A percentile compares a stretch with the other conserved stretches of the same genome.
phyloP scores from a whole-genome alignment of 2,329 filamentous ascomycete genomes.

The Aspergillus proliferans region DNA sequence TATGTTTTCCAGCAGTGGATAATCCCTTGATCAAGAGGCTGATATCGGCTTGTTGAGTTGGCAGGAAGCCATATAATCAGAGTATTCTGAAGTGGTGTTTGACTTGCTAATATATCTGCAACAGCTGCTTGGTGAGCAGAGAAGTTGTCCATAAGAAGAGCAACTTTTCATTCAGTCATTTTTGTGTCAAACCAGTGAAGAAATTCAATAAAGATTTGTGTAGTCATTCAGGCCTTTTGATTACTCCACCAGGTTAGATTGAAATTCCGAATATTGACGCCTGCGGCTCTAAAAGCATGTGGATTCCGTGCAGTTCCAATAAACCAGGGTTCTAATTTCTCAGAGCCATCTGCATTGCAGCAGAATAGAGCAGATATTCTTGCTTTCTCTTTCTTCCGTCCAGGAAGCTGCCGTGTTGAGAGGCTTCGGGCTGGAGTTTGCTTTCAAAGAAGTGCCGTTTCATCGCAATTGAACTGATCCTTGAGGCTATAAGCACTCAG shows the following conservation, averaged over 20 bases:
- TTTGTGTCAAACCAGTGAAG: constrained; percentile 6
- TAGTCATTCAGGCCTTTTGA: neutral
- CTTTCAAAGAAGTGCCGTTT: neutral
- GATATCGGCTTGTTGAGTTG: constrained; percentile 2
- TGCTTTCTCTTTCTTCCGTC: neutral
- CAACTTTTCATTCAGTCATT: constrained; percentile 8
- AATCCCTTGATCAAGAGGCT: constrained; percentile 5
- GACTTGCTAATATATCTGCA: neutral
- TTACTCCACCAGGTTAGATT: neutral
- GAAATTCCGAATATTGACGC: neutral
- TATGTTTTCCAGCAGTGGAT: neutral
- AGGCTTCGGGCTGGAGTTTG: neutral
- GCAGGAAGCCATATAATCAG: constrained; percentile 7
- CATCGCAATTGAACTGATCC: neutral
- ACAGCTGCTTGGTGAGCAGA: constrained; percentile 6
- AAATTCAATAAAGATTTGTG: neutral
- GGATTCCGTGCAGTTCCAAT: constrained; percentile 1
- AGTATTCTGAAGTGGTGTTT: constrained; percentile 4
- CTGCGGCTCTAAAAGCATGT: neutral
- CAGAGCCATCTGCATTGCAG: neutral
- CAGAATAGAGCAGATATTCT: neutral
- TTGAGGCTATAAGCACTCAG: neutral
- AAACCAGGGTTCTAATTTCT: neutral
- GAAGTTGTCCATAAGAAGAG: constrained; percentile 11
- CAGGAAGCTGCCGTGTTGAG: neutral